These are phyloP conservation scores for Cryptococcus hybrid DNA, from an alignment of 1,284 basidiomycete genomes.

Conservation along the genomic window DNA sequence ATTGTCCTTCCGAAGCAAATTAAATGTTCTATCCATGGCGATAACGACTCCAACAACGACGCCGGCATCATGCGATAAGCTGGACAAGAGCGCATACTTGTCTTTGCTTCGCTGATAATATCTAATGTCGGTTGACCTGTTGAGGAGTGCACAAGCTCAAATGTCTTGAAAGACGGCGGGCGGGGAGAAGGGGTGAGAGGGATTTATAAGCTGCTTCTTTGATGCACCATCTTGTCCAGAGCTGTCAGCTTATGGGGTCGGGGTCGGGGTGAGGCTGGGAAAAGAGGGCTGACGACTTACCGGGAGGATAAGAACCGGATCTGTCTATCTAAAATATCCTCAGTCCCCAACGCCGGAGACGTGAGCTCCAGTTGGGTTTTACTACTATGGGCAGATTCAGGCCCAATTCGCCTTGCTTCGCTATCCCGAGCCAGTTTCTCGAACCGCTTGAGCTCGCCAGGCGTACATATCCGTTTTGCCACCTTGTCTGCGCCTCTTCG, in stretches of 20 bases:
- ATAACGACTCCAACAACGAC: slow-evolving; percentile 74
- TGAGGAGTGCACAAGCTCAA: slow-evolving; percentile 46
- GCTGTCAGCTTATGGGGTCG: background rate
- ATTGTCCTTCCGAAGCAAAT: too few species aligned
- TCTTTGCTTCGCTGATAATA: slow-evolving; percentile 1
- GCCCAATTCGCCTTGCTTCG: background rate
- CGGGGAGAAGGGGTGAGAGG: slow-evolving; percentile 57
- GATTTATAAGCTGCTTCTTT: slow-evolving; percentile 94
- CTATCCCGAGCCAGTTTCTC: slow-evolving; percentile 1
- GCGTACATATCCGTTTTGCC: slow-evolving; percentile 53
- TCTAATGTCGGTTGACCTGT: slow-evolving; percentile 24
- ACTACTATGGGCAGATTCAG: too few species aligned
- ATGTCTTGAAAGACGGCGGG: slow-evolving; percentile 53
- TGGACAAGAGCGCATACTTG: slow-evolving; percentile 57
- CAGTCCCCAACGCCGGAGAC: background rate
- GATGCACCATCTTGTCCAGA: slow-evolving; percentile 65
- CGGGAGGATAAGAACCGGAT: slow-evolving; percentile 19
- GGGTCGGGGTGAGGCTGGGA: too few species aligned
- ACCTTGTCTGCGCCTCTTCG: slow-evolving; percentile 66
- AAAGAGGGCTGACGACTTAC: slow-evolving; percentile 5
- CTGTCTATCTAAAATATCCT: slow-evolving; percentile 7
- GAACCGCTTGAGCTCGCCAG: slow-evolving; percentile 38
- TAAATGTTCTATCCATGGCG: slow-evolving; percentile 35
- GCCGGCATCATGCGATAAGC: slow-evolving; percentile 80
- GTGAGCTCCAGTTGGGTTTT: too few species aligned